Conservation (phyloP, 106 monocot species). For the Dendrobium huoshanense region DNA sequence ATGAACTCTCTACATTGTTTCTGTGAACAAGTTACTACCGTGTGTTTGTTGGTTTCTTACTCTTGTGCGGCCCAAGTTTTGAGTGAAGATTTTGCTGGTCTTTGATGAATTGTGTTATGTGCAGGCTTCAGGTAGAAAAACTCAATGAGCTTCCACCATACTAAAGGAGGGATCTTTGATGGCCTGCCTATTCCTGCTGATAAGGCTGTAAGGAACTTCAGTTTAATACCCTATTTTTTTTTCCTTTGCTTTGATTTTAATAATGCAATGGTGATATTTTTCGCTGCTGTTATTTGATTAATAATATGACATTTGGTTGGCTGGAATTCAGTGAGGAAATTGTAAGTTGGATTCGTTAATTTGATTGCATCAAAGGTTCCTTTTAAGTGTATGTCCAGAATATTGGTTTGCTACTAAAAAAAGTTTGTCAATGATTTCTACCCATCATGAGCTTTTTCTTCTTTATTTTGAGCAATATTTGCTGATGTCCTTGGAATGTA, state of each 20-base stretch:
- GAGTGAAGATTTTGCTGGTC: neutral
- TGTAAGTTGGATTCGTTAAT: neutral
- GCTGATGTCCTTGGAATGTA: neutral
- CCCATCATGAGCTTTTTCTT: neutral
- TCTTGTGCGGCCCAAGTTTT: neutral
- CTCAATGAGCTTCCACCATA: slow-evolving; percentile 40
- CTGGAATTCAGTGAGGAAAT: neutral
- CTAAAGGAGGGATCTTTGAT: slow-evolving; percentile 60
- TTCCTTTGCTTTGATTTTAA: neutral
- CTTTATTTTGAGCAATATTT: neutral
- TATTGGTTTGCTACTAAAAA: neutral
- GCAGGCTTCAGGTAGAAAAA: slow-evolving; percentile 9
- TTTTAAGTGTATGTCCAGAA: neutral
- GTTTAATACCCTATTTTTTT: neutral
- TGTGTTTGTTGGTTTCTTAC: neutral
- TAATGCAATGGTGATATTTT: neutral
- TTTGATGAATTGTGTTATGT: neutral
- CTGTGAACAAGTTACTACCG: neutral
- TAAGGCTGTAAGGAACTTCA: slow-evolving; percentile 49
- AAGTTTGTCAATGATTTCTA: neutral
- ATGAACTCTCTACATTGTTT: neutral
- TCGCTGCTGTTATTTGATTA: neutral
- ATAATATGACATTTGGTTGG: neutral
- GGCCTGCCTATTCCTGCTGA: slow-evolving; percentile 87
- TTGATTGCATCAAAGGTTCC: neutral